These are phyloP conservation scores for Parafenestella ontariensis DNA, from an alignment of 2,329 filamentous ascomycete genomes.

Conservation along the genomic window DNA sequence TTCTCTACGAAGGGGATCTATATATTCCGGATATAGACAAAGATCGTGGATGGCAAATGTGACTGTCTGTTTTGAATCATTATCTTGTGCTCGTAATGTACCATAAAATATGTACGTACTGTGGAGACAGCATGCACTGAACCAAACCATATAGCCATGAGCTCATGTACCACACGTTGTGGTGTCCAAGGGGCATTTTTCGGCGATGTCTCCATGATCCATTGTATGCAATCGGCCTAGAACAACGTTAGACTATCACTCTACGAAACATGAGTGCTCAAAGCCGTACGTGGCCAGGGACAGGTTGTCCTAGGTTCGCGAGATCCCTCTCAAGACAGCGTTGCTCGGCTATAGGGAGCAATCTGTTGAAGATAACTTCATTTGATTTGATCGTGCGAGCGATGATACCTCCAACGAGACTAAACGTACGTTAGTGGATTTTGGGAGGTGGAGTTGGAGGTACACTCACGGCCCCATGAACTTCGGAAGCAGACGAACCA, in stretches of 20 bases:
- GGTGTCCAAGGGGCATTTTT: slow-evolving; percentile 33
- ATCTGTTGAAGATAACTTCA: slow-evolving; percentile 18
- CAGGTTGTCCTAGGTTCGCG: slow-evolving; percentile 13
- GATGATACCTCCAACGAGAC: slow-evolving; percentile 7
- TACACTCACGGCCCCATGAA: slow-evolving; percentile 18
- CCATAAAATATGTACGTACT: slow-evolving; percentile 14
- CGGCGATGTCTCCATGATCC: slow-evolving; percentile 44
- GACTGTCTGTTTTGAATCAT: slow-evolving; percentile 3
- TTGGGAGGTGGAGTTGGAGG: background rate
- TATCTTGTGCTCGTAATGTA: background rate
- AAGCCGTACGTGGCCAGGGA: background rate
- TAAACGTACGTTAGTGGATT: background rate
- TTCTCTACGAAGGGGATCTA: slow-evolving; percentile 21
- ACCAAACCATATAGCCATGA: slow-evolving; percentile 48
- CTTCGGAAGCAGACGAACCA: slow-evolving; percentile 24
- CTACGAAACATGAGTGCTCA: background rate
- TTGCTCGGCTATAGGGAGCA: slow-evolving; percentile 21
- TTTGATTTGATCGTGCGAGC: slow-evolving; percentile 20
- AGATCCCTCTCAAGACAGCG: slow-evolving; percentile 19
- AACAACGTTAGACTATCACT: background rate
- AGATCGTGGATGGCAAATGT: slow-evolving; percentile 27
- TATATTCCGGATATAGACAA: slow-evolving; percentile 24
- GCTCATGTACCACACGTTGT: slow-evolving; percentile 33
- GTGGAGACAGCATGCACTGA: slow-evolving; percentile 38
- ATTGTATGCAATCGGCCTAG: slow-evolving; percentile 42